These are phyloP conservation scores for Bruguiera parviflora DNA, from an alignment of 345 rosid species.

Conservation along the genomic window DNA sequence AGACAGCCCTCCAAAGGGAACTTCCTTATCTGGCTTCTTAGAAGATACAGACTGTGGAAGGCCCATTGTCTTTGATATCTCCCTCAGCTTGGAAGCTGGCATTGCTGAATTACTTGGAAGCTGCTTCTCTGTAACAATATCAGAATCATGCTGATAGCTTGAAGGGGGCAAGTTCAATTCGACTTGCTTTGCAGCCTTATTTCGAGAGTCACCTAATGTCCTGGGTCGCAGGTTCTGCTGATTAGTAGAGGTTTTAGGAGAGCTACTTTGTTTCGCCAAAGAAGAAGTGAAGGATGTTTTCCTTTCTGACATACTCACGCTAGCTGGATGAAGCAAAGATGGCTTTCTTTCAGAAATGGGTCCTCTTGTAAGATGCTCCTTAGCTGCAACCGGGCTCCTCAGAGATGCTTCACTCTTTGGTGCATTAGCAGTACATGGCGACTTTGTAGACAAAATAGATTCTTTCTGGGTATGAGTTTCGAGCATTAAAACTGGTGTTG, in stretches of 20 bases:
- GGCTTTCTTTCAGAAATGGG: slow-evolving; percentile 39
- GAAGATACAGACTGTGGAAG: slow-evolving; percentile 35
- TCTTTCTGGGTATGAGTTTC: slow-evolving; percentile 46
- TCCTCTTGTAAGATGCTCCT: slow-evolving; percentile 28
- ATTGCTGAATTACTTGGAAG: slow-evolving; percentile 38
- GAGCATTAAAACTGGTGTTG: slow-evolving; percentile 66
- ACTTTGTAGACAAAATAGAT: slow-evolving; percentile 33
- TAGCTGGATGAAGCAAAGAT: slow-evolving; percentile 33
- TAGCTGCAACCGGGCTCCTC: slow-evolving; percentile 32
- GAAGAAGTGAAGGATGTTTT: slow-evolving; percentile 36
- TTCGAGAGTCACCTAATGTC: slow-evolving; percentile 37
- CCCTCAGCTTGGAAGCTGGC: slow-evolving; percentile 31
- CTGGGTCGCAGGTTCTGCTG: slow-evolving; percentile 39
- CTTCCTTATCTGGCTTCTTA: slow-evolving; percentile 39
- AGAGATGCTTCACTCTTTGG: slow-evolving; percentile 29
- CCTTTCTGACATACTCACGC: slow-evolving; percentile 37
- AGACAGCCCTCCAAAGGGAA: slow-evolving; percentile 41
- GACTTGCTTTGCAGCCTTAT: slow-evolving; percentile 61
- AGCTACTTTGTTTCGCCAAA: slow-evolving; percentile 23
- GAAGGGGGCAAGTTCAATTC: slow-evolving; percentile 76
- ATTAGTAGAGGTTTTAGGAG: slow-evolving; percentile 28
- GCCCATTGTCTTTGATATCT: slow-evolving; percentile 40
- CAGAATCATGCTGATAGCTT: slow-evolving; percentile 39
- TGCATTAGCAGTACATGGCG: slow-evolving; percentile 27
- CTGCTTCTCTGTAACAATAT: slow-evolving; percentile 38